Conservation (phyloP, 495 filamentous ascomycete species). For the Talaromyces proteolyticus region DNA sequence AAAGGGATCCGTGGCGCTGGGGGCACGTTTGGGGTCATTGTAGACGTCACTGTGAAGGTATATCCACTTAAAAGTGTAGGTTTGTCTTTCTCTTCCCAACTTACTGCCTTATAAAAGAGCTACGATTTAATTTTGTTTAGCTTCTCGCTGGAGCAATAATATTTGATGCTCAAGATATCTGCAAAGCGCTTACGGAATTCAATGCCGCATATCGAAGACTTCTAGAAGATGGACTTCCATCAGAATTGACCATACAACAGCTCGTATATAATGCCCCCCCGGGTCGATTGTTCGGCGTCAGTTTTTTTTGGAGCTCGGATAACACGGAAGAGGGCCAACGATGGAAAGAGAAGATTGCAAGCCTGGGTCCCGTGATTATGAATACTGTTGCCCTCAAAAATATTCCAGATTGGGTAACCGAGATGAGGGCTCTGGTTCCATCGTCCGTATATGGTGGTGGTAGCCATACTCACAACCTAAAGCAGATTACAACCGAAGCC, state of each 20-base stretch:
- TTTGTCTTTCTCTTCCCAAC: slow-evolving; percentile 1
- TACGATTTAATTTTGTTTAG: slow-evolving; percentile 4
- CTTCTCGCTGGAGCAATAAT: slow-evolving; percentile 25
- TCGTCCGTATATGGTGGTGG: slow-evolving; percentile 12
- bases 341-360: slow-evolving; percentile 22
- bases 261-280: slow-evolving; percentile 13
- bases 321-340: slow-evolving; percentile 16
- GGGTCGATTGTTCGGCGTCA: slow-evolving; percentile 13
- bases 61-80: slow-evolving; percentile 21
- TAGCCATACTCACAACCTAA: slow-evolving; percentile 13
- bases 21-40: slow-evolving; percentile 32
- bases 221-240: slow-evolving; percentile 13
- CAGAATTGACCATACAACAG: slow-evolving; percentile 20
- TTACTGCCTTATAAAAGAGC: neutral
- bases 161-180: slow-evolving; percentile 20
- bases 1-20: slow-evolving; percentile 31
- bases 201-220: slow-evolving; percentile 17
- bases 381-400: slow-evolving; percentile 21
- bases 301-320: slow-evolving; percentile 22
- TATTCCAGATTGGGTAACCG: slow-evolving; percentile 12
- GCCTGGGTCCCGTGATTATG: slow-evolving; percentile 14
- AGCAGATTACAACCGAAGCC: slow-evolving; percentile 11
- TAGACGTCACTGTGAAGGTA: slow-evolving; percentile 29
- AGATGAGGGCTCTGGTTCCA: slow-evolving; percentile 10
- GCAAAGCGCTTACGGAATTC: slow-evolving; percentile 11